Conservation (phyloP, 805 yeast genomes). For the Candida orba region DNA sequence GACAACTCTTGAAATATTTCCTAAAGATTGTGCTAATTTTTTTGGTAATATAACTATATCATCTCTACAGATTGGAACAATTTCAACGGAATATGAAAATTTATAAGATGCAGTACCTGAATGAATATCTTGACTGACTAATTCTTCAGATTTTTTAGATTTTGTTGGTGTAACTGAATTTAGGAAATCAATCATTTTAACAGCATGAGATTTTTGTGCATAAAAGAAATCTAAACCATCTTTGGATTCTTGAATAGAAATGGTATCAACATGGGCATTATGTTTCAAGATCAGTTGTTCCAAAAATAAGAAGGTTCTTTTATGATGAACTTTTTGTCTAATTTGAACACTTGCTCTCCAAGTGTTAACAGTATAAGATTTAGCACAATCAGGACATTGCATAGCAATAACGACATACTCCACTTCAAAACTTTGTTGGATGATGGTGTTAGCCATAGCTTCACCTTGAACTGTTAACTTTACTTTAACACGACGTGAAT, state of each 20-base stretch:
- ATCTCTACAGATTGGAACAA: conserved; percentile 95
- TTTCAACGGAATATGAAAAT: conserved; percentile 87
- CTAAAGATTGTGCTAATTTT: conserved; percentile 74
- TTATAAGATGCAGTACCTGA: conserved; percentile 83
- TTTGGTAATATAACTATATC: conserved; percentile 90
- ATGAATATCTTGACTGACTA: conserved; percentile 87
- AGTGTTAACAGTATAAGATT: conserved; percentile 90
- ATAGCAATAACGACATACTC: conserved; percentile 89
- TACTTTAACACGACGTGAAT: conserved; percentile 87
- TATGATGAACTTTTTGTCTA: conserved; percentile 95
- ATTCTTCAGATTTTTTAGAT: conserved; percentile 79
- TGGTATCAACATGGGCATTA: conserved; percentile 89
- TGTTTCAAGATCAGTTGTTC: conserved; percentile 93
- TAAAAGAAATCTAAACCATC: conserved; percentile 96
- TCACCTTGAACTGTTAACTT: conserved; percentile 95
- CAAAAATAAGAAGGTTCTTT: conserved; percentile 89
- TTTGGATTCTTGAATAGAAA: conserved; percentile 83
- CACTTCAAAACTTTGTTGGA: conserved; percentile 92
- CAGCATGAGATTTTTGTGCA: conserved; percentile 82
- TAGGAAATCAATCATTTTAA: conserved; percentile 88
- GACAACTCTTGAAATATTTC: conserved; percentile 75
- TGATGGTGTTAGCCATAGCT: conserved; percentile 83
- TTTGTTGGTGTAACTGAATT: conserved; percentile 79
- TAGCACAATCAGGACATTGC: conserved; percentile 99
- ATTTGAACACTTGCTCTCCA: conserved; percentile 98